Conservation (phyloP, 331 rosid genomes). For the Arachis monticola region DNA sequence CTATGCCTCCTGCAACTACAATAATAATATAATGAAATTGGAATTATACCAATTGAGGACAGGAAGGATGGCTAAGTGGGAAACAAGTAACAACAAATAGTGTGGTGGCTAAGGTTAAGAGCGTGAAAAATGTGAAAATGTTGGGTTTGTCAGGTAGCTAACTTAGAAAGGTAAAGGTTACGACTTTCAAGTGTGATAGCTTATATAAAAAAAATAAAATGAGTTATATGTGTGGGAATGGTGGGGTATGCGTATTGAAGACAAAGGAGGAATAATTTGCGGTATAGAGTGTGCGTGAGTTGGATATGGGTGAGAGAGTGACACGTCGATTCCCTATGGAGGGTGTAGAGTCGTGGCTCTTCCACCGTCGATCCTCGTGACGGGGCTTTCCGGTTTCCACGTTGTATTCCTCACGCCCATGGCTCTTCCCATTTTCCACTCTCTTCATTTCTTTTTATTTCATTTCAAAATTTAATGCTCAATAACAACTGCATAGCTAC, state of each 20-base stretch:
- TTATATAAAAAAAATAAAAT: background rate
- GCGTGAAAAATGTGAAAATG: background rate
- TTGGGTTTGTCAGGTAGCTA: background rate
- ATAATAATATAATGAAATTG: background rate
- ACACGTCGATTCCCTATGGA: conserved; percentile 25
- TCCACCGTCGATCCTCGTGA: conserved; percentile 18
- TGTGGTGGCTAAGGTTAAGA: background rate
- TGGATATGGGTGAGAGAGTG: conserved; percentile 27
- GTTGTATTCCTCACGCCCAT: background rate
- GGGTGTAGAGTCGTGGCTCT: conserved; percentile 26
- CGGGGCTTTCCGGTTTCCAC: conserved; percentile 5
- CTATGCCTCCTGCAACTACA: background rate
- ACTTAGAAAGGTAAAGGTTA: conserved; percentile 3
- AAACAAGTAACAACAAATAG: background rate
- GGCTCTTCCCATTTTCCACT: too few relatives aligned
- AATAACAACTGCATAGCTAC: too few relatives aligned
- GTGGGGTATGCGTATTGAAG: background rate
- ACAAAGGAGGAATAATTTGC: background rate
- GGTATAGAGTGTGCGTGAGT: too few relatives aligned
- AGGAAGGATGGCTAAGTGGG: background rate
- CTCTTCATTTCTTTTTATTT: too few relatives aligned
- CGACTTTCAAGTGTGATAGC: background rate
- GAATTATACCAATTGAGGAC: too few relatives aligned
- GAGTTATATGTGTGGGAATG: background rate
- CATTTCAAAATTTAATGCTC: too few relatives aligned